phyloP scores from a whole-genome alignment of 2,329 filamentous ascomycete genomes.

The Sporothrix dimorphospora region DNA sequence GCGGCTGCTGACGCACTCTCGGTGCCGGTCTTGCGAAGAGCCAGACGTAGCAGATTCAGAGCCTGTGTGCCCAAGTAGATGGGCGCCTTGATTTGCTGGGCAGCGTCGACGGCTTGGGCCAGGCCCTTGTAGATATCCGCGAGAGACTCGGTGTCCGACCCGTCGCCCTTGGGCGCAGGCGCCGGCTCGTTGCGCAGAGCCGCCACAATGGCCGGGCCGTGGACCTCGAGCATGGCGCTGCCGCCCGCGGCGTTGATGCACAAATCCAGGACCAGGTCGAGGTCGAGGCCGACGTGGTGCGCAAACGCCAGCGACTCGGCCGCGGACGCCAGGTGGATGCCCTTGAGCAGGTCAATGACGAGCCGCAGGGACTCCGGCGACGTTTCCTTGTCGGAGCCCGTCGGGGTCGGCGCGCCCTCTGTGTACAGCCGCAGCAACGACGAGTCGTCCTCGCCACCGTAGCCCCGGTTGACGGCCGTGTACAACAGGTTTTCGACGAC shows the following conservation, averaged over 20 bases:
- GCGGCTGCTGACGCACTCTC: constrained; percentile 32
- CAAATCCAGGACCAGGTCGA: constrained; percentile 51
- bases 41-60: constrained; percentile 43
- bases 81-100: constrained; percentile 47
- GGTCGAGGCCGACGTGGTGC: constrained; percentile 46
- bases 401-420: constrained; percentile 40
- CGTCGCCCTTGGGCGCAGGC: constrained; percentile 33
- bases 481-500: constrained; percentile 69
- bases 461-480: constrained; percentile 61
- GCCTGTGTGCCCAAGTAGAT: constrained; percentile 48
- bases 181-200: constrained; percentile 39
- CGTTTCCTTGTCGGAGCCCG: background rate
- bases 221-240: constrained; percentile 44
- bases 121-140: constrained; percentile 40
- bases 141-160: constrained; percentile 37
- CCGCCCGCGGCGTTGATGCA: constrained; percentile 52
- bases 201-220: constrained; percentile 46
- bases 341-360: constrained; percentile 47
- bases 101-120: constrained; percentile 47
- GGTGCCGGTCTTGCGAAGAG: constrained; percentile 35
- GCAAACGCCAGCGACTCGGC: constrained; percentile 51
- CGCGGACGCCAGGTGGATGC: constrained; percentile 49
- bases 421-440: constrained; percentile 49
- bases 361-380: constrained; percentile 33
- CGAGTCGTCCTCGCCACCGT: constrained; percentile 50